Evolutionary conservation across 1,284 basidiomycete species (phyloP).

Genomic region (Baeospora myosura): DNA sequence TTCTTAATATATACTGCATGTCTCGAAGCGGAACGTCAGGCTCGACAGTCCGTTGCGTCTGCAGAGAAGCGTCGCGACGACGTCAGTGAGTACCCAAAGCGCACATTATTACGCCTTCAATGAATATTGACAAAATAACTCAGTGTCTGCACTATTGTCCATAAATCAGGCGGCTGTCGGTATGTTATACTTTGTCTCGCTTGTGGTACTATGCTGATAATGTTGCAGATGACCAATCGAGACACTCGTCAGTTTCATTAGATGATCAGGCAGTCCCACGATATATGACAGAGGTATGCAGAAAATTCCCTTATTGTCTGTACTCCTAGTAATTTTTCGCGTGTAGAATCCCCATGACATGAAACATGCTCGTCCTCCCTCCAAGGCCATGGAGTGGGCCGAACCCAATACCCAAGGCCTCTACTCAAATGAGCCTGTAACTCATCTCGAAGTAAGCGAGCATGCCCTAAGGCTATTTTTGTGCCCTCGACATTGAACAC

Average conservation of each 20-base stretch:
- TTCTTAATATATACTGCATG: conserved; percentile 62
- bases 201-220: conserved; percentile 7
- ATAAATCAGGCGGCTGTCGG: conserved; percentile 34
- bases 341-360: conserved; percentile 15
- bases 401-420: conserved; percentile 18
- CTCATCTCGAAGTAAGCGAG: conserved; percentile 44
- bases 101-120: neutral
- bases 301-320: conserved; percentile 10
- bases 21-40: conserved; percentile 58
- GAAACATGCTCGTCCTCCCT: conserved; percentile 9
- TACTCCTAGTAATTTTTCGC: neutral
- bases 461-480: neutral
- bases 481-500: conserved; percentile 11
- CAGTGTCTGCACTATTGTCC: conserved; percentile 46
- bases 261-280: conserved; percentile 34
- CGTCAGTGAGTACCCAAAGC: conserved; percentile 40
- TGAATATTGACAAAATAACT: conserved; percentile 9
- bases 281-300: conserved; percentile 32
- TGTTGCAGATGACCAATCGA: conserved; percentile 26
- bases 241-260: conserved; percentile 39
- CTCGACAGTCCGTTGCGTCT: conserved; percentile 51
- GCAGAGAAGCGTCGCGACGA: conserved; percentile 66
- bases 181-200: conserved; percentile 5
- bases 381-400: conserved; percentile 17
- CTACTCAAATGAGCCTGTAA: conserved; percentile 37